Conservation (phyloP, 345 rosid species). For the Camelina sativa region DNA sequence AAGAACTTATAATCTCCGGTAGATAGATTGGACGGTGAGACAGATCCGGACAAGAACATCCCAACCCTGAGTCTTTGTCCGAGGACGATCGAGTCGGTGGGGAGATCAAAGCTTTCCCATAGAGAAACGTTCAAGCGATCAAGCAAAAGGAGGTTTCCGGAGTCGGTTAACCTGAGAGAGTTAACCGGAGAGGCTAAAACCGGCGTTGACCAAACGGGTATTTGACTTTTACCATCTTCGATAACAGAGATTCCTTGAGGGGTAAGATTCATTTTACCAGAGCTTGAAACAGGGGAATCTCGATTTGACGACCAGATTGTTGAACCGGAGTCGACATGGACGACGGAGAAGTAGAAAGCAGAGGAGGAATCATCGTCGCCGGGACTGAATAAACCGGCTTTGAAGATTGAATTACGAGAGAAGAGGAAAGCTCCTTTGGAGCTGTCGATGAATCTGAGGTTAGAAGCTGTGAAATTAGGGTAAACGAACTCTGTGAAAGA, state of each 20-base stretch:
- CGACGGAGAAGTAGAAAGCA: constrained; percentile 68
- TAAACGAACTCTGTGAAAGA: constrained; percentile 52
- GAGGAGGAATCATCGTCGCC: constrained; percentile 39
- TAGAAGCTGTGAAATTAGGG: constrained; percentile 76
- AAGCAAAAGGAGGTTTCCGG: constrained; percentile 76
- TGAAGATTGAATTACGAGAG: constrained; percentile 63
- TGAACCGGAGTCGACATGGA: constrained; percentile 60
- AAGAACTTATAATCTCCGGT: constrained; percentile 65
- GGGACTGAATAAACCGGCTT: constrained; percentile 68
- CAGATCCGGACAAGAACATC: constrained; percentile 53
- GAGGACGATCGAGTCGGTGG: constrained; percentile 74
- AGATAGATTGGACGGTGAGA: constrained; percentile 52
- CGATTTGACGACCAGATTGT: constrained; percentile 89
- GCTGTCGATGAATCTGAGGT: constrained; percentile 53
- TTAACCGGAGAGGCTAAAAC: constrained; percentile 54
- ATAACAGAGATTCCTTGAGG: constrained; percentile 57
- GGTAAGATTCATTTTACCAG: constrained; percentile 67
- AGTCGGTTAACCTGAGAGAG: constrained; percentile 59
- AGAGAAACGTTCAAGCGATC: constrained; percentile 62
- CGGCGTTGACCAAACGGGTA: constrained; percentile 71
- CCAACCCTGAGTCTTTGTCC: constrained; percentile 63
- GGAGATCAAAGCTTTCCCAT: constrained; percentile 81
- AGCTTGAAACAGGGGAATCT: constrained; percentile 62
- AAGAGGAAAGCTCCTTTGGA: constrained; percentile 61
- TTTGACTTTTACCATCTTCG: constrained; percentile 51